Conservation (phyloP, 768 basidiomycete genomes). For the Mycena rosella region DNA sequence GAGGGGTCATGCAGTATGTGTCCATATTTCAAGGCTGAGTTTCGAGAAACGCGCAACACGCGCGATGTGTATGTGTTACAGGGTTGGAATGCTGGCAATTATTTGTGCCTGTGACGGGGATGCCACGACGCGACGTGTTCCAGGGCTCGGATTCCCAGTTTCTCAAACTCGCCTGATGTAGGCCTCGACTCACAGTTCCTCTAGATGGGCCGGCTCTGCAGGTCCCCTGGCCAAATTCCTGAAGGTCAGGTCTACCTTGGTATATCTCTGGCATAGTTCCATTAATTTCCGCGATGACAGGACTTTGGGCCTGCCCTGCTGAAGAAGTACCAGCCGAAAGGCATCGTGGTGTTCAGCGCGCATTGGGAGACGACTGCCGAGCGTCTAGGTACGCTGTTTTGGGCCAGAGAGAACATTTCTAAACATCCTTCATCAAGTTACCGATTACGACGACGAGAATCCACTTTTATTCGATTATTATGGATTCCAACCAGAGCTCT, state of each 20-base stretch:
- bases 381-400: conserved; percentile 61
- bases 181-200: neutral
- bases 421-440: conserved; percentile 59
- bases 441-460: conserved; percentile 83
- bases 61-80: no score
- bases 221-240: conserved; percentile 72
- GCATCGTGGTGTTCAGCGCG: conserved; percentile 86
- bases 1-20: conserved; percentile 39
- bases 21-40: neutral
- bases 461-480: conserved; percentile 82
- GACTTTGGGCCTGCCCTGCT: no score
- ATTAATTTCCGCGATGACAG: neutral
- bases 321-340: conserved; percentile 72
- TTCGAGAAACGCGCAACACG: no score
- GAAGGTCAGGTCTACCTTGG: conserved; percentile 46
- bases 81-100: no score
- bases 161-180: no score
- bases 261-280: neutral
- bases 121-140: no score
- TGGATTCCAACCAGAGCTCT: conserved; percentile 59
- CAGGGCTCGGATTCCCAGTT: no score
- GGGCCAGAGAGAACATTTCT: neutral
- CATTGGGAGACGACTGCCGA: conserved; percentile 81
- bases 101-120: no score
- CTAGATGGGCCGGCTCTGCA: neutral